These are phyloP conservation scores for Acanthamoeba lugdunensis DNA, from an alignment of 208 protist species.

Conservation along the genomic window DNA sequence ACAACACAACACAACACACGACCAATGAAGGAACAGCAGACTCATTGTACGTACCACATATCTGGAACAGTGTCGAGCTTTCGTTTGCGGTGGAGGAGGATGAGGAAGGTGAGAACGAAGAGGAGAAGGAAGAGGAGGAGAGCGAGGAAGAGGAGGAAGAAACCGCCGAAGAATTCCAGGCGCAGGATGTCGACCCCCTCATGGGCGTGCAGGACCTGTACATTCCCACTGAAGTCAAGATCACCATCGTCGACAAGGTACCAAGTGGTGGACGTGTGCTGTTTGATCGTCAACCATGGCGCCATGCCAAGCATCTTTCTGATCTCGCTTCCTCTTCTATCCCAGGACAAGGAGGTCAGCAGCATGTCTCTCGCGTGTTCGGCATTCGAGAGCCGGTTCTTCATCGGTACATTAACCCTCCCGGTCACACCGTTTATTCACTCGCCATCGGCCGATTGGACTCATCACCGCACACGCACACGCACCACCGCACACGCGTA, in stretches of 20 bases:
- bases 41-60: neutral
- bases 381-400: constrained; percentile 1
- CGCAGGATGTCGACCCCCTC: neutral
- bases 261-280: neutral
- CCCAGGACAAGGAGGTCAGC: constrained; percentile 18
- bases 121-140: neutral
- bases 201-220: constrained; percentile 6
- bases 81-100: neutral
- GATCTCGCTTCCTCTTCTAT: neutral
- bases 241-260: constrained; percentile 21
- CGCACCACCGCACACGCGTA: neutral
- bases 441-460: neutral
- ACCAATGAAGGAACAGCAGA: neutral
- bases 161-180: neutral
- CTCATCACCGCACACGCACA: neutral
- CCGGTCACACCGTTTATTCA: neutral
- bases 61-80: neutral
- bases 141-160: neutral
- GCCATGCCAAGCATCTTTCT: neutral
- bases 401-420: neutral
- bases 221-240: constrained; percentile 45
- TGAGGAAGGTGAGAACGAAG: neutral
- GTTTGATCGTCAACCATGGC: neutral
- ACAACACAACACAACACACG: neutral
- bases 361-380: neutral